Percentiles rank a stretch among this genome's conserved stretches.
Evolutionary conservation across 2,329 filamentous ascomycete genomes (phyloP).

Genomic region (Plectosphaerella plurivora): DNA sequence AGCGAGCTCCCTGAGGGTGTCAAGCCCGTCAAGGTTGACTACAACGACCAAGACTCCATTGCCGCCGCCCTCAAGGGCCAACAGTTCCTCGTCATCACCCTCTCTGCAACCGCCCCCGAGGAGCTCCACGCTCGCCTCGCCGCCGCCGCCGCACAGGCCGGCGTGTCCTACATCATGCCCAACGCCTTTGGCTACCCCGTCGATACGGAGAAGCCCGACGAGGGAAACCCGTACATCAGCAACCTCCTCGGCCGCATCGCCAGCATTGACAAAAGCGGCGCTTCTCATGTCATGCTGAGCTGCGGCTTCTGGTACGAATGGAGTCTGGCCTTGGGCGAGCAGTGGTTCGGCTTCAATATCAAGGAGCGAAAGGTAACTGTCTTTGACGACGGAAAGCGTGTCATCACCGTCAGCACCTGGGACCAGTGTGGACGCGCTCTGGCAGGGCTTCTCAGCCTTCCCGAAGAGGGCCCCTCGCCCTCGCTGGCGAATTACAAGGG

Average conservation of each 20-base stretch:
- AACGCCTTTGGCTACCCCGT: slow-evolving; percentile 36
- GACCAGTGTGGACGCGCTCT: slow-evolving; percentile 44
- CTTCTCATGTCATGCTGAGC: slow-evolving; percentile 17
- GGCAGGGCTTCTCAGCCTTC: slow-evolving; percentile 33
- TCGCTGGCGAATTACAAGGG: slow-evolving; percentile 41
- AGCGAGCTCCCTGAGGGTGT: slow-evolving; percentile 36
- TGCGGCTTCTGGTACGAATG: slow-evolving; percentile 52
- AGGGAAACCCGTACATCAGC: too few relatives aligned
- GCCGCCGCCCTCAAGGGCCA: slow-evolving; percentile 47
- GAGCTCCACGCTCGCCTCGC: slow-evolving; percentile 46
- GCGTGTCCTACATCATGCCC: slow-evolving; percentile 51
- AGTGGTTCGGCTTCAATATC: slow-evolving; percentile 41
- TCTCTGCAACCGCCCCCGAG: slow-evolving; percentile 34
- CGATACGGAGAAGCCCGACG: too few relatives aligned
- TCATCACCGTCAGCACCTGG: slow-evolving; percentile 56
- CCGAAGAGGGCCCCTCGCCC: slow-evolving; percentile 18
- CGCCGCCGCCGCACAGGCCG: slow-evolving; percentile 39
- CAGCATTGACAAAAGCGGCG: background rate
- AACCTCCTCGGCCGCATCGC: background rate
- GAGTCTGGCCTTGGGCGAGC: slow-evolving; percentile 26
- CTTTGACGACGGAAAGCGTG: slow-evolving; percentile 53
- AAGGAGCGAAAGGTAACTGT: slow-evolving; percentile 33
- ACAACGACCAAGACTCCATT: slow-evolving; percentile 33
- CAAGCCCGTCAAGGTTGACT: slow-evolving; percentile 25
- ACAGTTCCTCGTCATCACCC: slow-evolving; percentile 53